Evolutionary conservation across 2,329 filamentous ascomycete species (phyloP).

Genomic region (Fragosphaeria purpurea): DNA sequence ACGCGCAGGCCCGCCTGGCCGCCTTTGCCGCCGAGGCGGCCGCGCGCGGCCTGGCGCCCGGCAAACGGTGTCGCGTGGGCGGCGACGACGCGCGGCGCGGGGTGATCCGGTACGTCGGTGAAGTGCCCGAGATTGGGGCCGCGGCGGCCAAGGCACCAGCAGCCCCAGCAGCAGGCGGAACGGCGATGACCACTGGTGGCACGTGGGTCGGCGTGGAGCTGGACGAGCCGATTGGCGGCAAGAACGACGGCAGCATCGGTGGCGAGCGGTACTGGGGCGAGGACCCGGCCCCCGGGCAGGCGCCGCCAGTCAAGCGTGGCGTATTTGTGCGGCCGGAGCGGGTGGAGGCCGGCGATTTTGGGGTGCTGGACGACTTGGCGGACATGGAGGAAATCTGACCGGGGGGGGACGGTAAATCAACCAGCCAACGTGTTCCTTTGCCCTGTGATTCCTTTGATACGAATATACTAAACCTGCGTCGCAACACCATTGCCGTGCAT

Average conservation of each 20-base stretch:
- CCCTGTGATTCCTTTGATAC: no score
- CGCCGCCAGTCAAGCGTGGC: conserved; percentile 55
- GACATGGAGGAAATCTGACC: conserved; percentile 66
- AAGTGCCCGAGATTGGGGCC: conserved; percentile 55
- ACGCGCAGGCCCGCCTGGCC: conserved; percentile 61
- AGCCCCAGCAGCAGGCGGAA: not conserved
- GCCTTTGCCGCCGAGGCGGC: conserved; percentile 61
- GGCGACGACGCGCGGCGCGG: conserved; percentile 61
- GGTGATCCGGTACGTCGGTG: conserved; percentile 60
- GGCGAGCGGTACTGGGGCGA: conserved; percentile 60
- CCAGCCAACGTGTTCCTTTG: no score
- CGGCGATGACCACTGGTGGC: conserved; percentile 43
- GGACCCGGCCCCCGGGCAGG: conserved; percentile 31
- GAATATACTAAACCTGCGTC: no score
- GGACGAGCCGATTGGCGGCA: conserved; percentile 74
- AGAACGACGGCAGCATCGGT: conserved; percentile 62
- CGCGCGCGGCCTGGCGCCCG: conserved; percentile 54
- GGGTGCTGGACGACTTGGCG: conserved; percentile 61
- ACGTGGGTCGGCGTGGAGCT: conserved; percentile 66
- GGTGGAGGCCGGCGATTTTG: conserved; percentile 66
- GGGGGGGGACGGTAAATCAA: no score
- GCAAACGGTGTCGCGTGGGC: conserved; percentile 54
- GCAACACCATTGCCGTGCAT: no score
- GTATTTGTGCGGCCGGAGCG: conserved; percentile 72
- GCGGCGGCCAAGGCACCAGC: no score